Conservation (phyloP, 1,284 basidiomycete species). For the Marasmius oreades region DNA sequence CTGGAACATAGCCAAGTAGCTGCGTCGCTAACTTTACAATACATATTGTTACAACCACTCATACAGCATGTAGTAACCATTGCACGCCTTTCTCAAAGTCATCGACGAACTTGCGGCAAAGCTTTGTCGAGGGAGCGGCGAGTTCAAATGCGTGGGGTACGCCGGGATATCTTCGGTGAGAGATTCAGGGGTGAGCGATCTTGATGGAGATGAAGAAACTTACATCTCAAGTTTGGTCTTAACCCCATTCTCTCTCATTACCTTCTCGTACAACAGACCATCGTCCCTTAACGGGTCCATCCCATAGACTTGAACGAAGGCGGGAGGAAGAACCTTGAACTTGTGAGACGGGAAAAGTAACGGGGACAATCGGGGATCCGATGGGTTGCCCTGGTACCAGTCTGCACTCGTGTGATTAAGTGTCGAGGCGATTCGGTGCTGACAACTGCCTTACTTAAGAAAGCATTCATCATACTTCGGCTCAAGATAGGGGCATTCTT, state of each 20-base stretch:
- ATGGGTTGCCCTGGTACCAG: background rate
- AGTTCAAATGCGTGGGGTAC: conserved; percentile 15
- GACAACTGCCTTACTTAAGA: background rate
- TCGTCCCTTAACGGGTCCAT: conserved; percentile 16
- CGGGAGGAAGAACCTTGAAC: conserved; percentile 9
- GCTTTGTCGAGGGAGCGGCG: background rate
- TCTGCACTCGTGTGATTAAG: conserved; percentile 1
- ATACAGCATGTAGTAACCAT: background rate
- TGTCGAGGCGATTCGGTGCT: background rate
- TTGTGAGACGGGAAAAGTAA: conserved; percentile 13
- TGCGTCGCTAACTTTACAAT: no score
- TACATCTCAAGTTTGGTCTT: conserved; percentile 11
- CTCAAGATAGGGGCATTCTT: background rate
- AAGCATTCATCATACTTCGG: background rate
- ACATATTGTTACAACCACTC: background rate
- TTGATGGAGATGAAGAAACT: background rate
- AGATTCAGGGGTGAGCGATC: background rate
- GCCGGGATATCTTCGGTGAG: conserved; percentile 11
- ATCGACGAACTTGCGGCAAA: background rate
- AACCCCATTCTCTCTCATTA: conserved; percentile 11
- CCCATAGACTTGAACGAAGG: conserved; percentile 14
- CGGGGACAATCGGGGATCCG: conserved; percentile 15
- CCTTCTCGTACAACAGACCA: conserved; percentile 10
- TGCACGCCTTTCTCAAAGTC: background rate
- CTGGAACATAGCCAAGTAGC: no score